Percentiles rank a stretch among this genome's conserved stretches.
These are phyloP conservation scores for Pyrenochaeta sp. DNA, from an alignment of 2,329 filamentous ascomycete genomes.

Conservation along the genomic window DNA sequence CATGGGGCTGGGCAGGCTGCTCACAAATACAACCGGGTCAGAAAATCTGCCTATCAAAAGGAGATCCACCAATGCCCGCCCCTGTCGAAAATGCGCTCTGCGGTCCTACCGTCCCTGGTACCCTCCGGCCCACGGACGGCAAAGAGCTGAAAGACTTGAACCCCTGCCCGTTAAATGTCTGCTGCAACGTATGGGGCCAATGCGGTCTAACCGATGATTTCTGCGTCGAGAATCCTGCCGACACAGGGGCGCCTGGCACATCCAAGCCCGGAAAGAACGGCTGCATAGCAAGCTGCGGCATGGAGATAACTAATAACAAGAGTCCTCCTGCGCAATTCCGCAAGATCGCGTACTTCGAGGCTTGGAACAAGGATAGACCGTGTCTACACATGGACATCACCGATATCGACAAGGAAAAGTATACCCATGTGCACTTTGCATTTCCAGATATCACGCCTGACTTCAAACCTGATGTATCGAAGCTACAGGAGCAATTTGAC, in stretches of 20 bases:
- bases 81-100: slow-evolving; percentile 51
- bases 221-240: slow-evolving; percentile 6
- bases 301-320: slow-evolving; percentile 9
- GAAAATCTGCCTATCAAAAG: slow-evolving; percentile 39
- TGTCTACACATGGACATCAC: slow-evolving; percentile 13
- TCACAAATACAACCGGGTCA: not conserved
- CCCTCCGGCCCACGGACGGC: not conserved
- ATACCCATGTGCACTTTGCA: slow-evolving; percentile 9
- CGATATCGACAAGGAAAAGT: slow-evolving; percentile 2
- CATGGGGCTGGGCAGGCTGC: slow-evolving; percentile 58
- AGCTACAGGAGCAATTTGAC: slow-evolving; percentile 36
- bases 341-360: slow-evolving; percentile 14
- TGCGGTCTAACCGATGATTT: slow-evolving; percentile 55
- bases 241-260: slow-evolving; percentile 14
- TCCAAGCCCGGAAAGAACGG: slow-evolving; percentile 1
- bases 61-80: slow-evolving; percentile 50
- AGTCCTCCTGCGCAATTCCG: not conserved
- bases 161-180: slow-evolving; percentile 21
- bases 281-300: slow-evolving; percentile 17
- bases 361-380: slow-evolving; percentile 9
- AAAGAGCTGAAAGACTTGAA: slow-evolving; percentile 22
- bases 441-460: slow-evolving; percentile 13
- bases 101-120: slow-evolving; percentile 57
- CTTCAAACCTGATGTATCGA: slow-evolving; percentile 8
- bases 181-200: slow-evolving; percentile 18